phyloP scores from a whole-genome alignment of 805 yeast genomes.

The Ogataea pini region DNA sequence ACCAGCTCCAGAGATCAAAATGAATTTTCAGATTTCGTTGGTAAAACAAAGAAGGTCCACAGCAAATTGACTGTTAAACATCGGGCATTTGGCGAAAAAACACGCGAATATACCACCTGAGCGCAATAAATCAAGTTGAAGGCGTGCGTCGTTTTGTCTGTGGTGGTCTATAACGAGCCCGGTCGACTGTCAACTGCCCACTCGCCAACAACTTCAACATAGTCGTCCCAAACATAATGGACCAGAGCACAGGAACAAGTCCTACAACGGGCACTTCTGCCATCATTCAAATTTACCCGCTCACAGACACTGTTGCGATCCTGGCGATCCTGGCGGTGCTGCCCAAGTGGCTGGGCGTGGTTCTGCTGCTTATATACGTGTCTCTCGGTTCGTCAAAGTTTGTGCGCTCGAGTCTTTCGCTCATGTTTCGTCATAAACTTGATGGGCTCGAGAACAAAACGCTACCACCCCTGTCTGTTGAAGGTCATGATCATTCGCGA shows the following conservation, averaged over 20 bases:
- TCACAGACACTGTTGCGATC: constrained; percentile 32
- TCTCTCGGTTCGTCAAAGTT: constrained; percentile 30
- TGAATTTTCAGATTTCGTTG: constrained; percentile 2
- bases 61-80: neutral
- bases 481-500: neutral
- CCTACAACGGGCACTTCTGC: constrained; percentile 6
- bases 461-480: neutral
- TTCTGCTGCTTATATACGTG: constrained; percentile 23
- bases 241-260: constrained; percentile 1
- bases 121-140: neutral
- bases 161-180: neutral
- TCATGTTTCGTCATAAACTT: constrained; percentile 29
- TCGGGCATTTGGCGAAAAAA: neutral
- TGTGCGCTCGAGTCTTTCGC: constrained; percentile 30
- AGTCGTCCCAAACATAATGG: neutral
- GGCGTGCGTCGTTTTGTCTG: constrained; percentile 1
- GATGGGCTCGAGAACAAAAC: constrained; percentile 19
- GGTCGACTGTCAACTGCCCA: neutral
- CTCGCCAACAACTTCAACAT: constrained; percentile 26
- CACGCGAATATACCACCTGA: neutral
- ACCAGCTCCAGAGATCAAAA: constrained; percentile 1
- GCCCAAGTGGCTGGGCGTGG: constrained; percentile 32
- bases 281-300: constrained; percentile 26
- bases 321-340: constrained; percentile 29
- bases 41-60: neutral